Evolutionary conservation across 192 early-diverging fungal species (phyloP), one percentile per base, ranked within the genome.

Genomic region (Neocallimastix lanati): DNA sequence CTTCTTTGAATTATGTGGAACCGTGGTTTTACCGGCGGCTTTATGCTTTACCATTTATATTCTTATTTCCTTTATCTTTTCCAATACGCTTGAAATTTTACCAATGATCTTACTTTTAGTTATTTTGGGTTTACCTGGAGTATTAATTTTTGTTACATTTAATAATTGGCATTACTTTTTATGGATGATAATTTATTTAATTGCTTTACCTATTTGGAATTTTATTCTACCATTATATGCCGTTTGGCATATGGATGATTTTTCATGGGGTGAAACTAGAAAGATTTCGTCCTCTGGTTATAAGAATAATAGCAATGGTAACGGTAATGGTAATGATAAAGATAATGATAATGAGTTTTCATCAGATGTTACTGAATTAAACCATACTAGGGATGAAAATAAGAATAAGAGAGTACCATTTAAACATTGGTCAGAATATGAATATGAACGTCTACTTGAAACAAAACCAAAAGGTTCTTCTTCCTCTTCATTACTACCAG

Each of bases 231-330:
- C 87, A 16, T 77, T 86, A 4, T 99, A 99, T 85, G 87, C 97
- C 29, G 97, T 97, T 90, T 99, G 97, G 97, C 95, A 96, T 87
- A 95, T 98, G 84, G 97, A 99, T 83, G 96, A 99, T 82, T 99
- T 99, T 82, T 96, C 94, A 21, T 99, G 97, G 97, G 97, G 96
- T 79, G 96, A 96, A 84, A 99, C 97, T 29, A 50, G 40, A 50
- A 50, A 50, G 21, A 50, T 50, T 21, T 21, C 40, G 4, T 21
- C 40, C 16, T 5, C 15, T 38, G n/a, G n/a, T n/a, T n/a, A n/a
- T n/a, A n/a, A n/a, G n/a, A n/a, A 9, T 13, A 13, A 38, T 14
- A n/a, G n/a, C n/a, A n/a, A n/a, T n/a, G n/a, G n/a, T n/a, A n/a
- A n/a, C n/a, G n/a, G n/a, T n/a, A n/a, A n/a, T n/a, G n/a, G n/a